These are phyloP conservation scores for Brassica juncea DNA, from an alignment of 345 rosid species.

Conservation along the genomic window DNA sequence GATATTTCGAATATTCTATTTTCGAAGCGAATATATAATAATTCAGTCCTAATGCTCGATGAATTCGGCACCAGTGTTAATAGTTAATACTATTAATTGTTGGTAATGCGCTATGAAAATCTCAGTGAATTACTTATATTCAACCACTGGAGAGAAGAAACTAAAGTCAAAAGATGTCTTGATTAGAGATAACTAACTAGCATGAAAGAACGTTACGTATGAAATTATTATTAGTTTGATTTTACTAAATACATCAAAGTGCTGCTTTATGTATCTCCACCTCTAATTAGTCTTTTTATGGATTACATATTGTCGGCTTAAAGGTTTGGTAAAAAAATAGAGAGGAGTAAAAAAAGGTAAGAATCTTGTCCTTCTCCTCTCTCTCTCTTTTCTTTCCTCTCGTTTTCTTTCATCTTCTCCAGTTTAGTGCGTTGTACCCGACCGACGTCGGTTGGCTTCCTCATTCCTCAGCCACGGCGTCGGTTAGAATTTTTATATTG, in stretches of 20 bases:
- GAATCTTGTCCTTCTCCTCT: too few relatives aligned
- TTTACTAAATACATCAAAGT: neutral
- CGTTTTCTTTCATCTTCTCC: too few relatives aligned
- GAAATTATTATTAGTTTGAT: constrained; percentile 28
- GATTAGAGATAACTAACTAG: constrained; percentile 23
- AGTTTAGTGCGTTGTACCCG: too few relatives aligned
- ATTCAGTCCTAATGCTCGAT: constrained; percentile 1
- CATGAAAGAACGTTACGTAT: constrained; percentile 8
- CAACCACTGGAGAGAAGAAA: constrained; percentile 1
- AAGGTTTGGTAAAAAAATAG: too few relatives aligned
- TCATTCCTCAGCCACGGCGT: too few relatives aligned
- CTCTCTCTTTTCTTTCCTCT: too few relatives aligned
- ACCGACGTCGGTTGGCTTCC: too few relatives aligned
- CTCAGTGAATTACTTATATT: constrained; percentile 10
- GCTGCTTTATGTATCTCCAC: constrained; percentile 15
- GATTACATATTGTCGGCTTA: neutral
- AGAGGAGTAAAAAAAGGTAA: too few relatives aligned
- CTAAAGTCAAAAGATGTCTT: constrained; percentile 33
- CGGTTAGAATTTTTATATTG: too few relatives aligned
- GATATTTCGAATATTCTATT: too few relatives aligned
- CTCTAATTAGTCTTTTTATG: constrained; percentile 3
- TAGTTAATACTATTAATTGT: neutral
- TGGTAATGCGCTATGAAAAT: constrained; percentile 14
- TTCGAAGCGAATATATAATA: too few relatives aligned
- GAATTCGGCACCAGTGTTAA: neutral